Evolutionary conservation across 164 flowering plant species (phyloP).

Genomic region (Annona cherimola): DNA sequence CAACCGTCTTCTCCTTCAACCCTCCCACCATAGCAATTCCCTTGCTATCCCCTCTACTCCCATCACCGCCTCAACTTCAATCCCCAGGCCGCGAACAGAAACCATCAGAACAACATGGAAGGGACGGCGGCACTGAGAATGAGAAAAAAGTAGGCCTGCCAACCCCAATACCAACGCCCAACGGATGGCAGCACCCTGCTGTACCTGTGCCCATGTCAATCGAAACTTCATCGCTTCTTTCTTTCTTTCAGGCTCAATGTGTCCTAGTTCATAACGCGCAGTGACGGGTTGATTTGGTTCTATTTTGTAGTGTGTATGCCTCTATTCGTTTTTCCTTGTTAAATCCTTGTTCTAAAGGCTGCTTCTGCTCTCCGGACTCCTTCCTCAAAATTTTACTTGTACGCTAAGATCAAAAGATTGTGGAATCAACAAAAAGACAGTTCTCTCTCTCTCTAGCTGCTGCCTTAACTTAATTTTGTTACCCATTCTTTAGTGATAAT

Average conservation of each 20-base stretch:
- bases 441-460: too few relatives aligned
- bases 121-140: background rate
- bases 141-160: background rate
- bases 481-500: too few relatives aligned
- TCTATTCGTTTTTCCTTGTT: too few relatives aligned
- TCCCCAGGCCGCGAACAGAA: background rate
- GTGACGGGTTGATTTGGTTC: background rate
- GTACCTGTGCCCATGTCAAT: background rate
- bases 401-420: too few relatives aligned
- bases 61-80: background rate
- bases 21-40: background rate
- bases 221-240: background rate
- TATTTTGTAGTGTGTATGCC: too few relatives aligned
- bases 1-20: background rate
- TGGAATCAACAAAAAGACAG: too few relatives aligned
- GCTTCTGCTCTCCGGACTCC: too few relatives aligned
- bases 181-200: conserved; percentile 3
- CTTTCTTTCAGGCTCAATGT: background rate
- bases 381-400: too few relatives aligned
- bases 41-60: background rate
- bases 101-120: background rate
- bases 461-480: too few relatives aligned
- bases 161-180: background rate
- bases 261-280: background rate
- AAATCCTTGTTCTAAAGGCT: too few relatives aligned